Percentiles rank a stretch among this genome's conserved stretches.
phyloP scores from a whole-genome alignment of 768 basidiomycete genomes.

The Trametes elegans region DNA sequence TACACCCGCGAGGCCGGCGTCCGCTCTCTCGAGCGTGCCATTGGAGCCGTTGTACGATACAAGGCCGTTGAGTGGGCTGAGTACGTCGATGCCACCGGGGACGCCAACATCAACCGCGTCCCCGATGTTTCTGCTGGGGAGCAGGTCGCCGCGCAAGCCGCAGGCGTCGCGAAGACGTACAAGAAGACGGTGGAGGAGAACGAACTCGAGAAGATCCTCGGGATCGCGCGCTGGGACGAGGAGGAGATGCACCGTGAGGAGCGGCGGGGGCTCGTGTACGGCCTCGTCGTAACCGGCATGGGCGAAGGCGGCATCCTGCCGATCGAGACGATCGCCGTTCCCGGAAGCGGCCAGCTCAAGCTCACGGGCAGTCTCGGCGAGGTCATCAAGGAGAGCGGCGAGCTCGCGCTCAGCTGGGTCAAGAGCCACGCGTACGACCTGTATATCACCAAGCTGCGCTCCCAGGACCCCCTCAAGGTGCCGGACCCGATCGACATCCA shows the following conservation, averaged over 20 bases:
- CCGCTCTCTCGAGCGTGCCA: constrained; percentile 81
- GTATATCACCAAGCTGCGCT: constrained; percentile 66
- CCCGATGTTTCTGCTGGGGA: neutral
- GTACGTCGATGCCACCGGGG: constrained; percentile 40
- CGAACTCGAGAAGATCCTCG: constrained; percentile 83
- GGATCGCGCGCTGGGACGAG: constrained; percentile 74
- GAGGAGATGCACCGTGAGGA: constrained; percentile 78
- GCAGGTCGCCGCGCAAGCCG: constrained; percentile 15
- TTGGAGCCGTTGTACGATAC: constrained; percentile 84
- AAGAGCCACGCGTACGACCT: constrained; percentile 81
- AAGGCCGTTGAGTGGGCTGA: constrained; percentile 94
- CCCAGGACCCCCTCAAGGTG: constrained; percentile 73
- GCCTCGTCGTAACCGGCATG: constrained; percentile 84
- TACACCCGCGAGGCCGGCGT: constrained; percentile 94
- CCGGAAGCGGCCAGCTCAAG: constrained; percentile 71
- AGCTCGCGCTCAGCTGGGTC: constrained; percentile 91
- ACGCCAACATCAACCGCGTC: constrained; percentile 11
- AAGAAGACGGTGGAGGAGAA: constrained; percentile 55
- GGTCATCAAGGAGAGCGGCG: constrained; percentile 90
- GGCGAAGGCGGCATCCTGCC: constrained; percentile 84
- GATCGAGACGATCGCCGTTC: constrained; percentile 79
- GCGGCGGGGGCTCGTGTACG: constrained; percentile 76
- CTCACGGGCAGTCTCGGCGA: constrained; percentile 86
- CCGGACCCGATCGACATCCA: constrained; percentile 80
- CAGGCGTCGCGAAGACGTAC: constrained; percentile 42